Evolutionary conservation across 2,329 filamentous ascomycete genomes (phyloP), one percentile per base, ranked within the genome.

Genomic region (Beauveria bassiana): DNA sequence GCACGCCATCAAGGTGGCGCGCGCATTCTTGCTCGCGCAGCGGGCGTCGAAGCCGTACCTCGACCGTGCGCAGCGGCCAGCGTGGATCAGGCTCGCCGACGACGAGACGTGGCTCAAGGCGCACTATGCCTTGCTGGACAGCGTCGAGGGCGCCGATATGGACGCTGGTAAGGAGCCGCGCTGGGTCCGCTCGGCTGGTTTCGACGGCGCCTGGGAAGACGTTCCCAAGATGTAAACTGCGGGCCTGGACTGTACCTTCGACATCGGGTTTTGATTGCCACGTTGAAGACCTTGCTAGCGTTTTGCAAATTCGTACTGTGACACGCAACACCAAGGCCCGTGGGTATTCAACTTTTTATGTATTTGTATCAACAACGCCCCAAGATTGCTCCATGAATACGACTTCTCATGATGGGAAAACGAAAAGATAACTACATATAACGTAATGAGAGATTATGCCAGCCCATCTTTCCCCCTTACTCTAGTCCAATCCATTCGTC

Each of bases 1-100:
- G 0, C 93, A 98, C 74, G 80, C 85, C 10, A 79, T 86, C 59
- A 97, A 97, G 73, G 75, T 96, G 5, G 79, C 87, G 8, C 79
- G 92, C 38, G 87, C 90, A 1, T 72, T 95, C 20, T 81, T 82
- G 4, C 74, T 91, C 67, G 90, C 85, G 1, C 79, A 87, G 70
- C 70, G 78, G 38, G 68, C 81, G 1, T 81, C 79, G 57, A 67
- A 70, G 65, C 70, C 72, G 46, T 88, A 77, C 66, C 68, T 71
- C 7, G 68, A 76, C 45, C 73, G 70, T 57, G 68, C 71, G 14
- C 71, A 76, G 26, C 75, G 71, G 61, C 73, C 78, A 5, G 3
- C 52, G 3, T 81, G 81, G 77, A 77, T 84, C 34, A 72, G 74
- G 57, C 72, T 91, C 45, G 79, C 78, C 64, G 78, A 78, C 0